Percentiles rank a stretch among this genome's conserved stretches.
Conservation (phyloP, 2,329 filamentous ascomycete genomes). For the Pseudogymnoascus sp. region DNA sequence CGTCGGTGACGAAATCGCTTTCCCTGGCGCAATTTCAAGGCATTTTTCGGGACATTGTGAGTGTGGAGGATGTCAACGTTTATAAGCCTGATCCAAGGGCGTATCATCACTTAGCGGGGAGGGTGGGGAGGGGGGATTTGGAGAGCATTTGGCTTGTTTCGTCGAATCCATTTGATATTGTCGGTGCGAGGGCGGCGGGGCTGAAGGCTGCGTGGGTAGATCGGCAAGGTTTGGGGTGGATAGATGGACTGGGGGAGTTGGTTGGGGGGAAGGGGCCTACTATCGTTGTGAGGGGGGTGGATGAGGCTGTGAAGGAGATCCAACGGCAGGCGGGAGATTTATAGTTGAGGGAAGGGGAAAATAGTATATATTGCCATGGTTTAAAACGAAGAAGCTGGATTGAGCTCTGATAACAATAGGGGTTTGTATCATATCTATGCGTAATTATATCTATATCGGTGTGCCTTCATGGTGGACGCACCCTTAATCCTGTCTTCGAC, state of each 20-base stretch:
- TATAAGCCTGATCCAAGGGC: slow-evolving; percentile 57
- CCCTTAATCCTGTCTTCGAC: background rate
- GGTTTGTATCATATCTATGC: background rate
- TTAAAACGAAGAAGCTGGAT: background rate
- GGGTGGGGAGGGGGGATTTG: slow-evolving; percentile 30
- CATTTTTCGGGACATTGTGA: slow-evolving; percentile 52
- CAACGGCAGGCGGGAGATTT: slow-evolving; percentile 23
- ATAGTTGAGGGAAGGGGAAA: background rate
- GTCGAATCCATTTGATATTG: slow-evolving; percentile 66
- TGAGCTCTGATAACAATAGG: background rate
- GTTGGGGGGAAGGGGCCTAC: slow-evolving; percentile 41
- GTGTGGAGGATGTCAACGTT: slow-evolving; percentile 49
- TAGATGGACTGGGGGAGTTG: slow-evolving; percentile 50
- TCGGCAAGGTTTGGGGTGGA: slow-evolving; percentile 53
- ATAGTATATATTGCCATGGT: background rate
- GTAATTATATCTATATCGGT: background rate
- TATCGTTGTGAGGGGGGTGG: slow-evolving; percentile 46
- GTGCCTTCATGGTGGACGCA: background rate
- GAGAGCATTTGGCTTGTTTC: slow-evolving; percentile 58
- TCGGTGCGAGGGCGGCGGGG: slow-evolving; percentile 54
- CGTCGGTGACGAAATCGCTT: slow-evolving; percentile 50
- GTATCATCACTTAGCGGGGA: slow-evolving; percentile 15
- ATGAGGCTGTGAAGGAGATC: slow-evolving; percentile 45
- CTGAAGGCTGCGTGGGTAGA: slow-evolving; percentile 63
- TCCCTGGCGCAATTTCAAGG: slow-evolving; percentile 52